A percentile compares a stretch with the other conserved stretches of the same genome.
Conservation (phyloP, 352 stramenopile genomes). For the Globisporangium radiosum region DNA sequence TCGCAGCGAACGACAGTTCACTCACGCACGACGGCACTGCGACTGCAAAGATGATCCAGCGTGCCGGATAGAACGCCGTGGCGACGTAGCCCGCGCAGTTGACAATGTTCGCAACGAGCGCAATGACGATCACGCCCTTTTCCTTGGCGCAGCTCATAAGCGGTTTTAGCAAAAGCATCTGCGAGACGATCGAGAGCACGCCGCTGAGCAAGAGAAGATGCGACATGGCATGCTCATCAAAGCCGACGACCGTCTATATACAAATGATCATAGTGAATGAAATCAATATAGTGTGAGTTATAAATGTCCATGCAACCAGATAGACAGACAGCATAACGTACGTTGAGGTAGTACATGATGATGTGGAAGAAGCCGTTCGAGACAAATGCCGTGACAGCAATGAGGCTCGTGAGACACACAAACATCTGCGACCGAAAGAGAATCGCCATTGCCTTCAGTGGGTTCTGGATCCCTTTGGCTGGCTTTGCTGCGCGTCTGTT, state of each 20-base stretch:
- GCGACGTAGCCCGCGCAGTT: slow-evolving; percentile 31
- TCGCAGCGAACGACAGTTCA: slow-evolving; percentile 64
- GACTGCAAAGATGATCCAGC: slow-evolving; percentile 53
- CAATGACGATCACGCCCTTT: slow-evolving; percentile 61
- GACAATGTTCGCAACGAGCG: slow-evolving; percentile 32
- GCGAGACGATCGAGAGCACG: slow-evolving; percentile 44
- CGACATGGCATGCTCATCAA: slow-evolving; percentile 58
- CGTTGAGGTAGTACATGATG: slow-evolving; percentile 69
- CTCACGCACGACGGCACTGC: slow-evolving; percentile 36
- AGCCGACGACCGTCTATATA: slow-evolving; percentile 49
- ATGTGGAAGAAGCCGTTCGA: slow-evolving; percentile 52
- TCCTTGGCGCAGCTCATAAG: slow-evolving; percentile 51
- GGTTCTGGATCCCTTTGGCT: slow-evolving; percentile 31
- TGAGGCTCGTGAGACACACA: slow-evolving; percentile 51
- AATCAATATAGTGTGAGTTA: too few species aligned
- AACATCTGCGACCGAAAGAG: slow-evolving; percentile 61
- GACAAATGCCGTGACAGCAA: slow-evolving; percentile 66
- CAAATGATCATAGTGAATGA: neutral
- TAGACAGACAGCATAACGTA: slow-evolving; percentile 10
- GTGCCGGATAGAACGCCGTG: slow-evolving; percentile 44
- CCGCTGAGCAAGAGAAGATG: slow-evolving; percentile 56
- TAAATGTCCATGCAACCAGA: too few species aligned
- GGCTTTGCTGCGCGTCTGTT: slow-evolving; percentile 20
- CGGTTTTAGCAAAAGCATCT: slow-evolving; percentile 54
- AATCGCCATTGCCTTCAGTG: slow-evolving; percentile 56